Evolutionary conservation across 2,329 filamentous ascomycete genomes (phyloP), one percentile per base, ranked within the genome.

Genomic region (Herpomyces periplanetae): DNA sequence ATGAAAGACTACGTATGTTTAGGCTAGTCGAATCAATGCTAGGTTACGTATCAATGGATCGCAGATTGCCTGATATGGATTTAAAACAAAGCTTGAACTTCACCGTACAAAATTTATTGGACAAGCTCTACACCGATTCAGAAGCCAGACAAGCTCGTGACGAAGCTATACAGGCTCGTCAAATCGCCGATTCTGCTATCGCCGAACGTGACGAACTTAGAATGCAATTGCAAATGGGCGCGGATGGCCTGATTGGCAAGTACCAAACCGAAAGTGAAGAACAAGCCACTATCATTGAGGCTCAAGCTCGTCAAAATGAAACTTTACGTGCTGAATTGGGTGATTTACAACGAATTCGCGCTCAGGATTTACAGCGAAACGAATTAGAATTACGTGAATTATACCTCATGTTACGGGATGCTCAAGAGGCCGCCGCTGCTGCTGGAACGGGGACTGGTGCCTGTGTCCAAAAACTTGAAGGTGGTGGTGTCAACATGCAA

Each of bases 11-110:
- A 25, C 60, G 69, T 18, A 80, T 88, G 62, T 96, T 91, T 41
- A 80, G 91, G 43, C 54, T 96, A 11, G 73, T 91, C 11, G 80
- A 96, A 39, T 62, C 68, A n/a, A 91, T 91, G 71, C 56, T 96
- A 27, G 87, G 71, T 39, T 91, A 91, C 38, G 75, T 96, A 25
- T 75, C 75, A 30, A 96, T 96, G 75, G 80, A 96, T 38, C 56
- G 80, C 33, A 54, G 80, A 26, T 41, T 91, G 27, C 80, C 80
- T 15, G 75, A 96, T 38, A 75, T 91, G 58, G 80, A 96, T 36
- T 52, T 96, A 23, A 88, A 88, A 44, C 75, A 91, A 38, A 85
- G 71, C 33, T 52, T 96, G 27, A 88, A 85, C 37, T 91, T 91
- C 32, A 88, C 75, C 0, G 80, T 96, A 5, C 80, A 91, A 41